Percentiles rank a stretch among this genome's conserved stretches.
phyloP scores from a whole-genome alignment of 192 early-diverging fungal genomes.

The Rhizophagus clarus region DNA sequence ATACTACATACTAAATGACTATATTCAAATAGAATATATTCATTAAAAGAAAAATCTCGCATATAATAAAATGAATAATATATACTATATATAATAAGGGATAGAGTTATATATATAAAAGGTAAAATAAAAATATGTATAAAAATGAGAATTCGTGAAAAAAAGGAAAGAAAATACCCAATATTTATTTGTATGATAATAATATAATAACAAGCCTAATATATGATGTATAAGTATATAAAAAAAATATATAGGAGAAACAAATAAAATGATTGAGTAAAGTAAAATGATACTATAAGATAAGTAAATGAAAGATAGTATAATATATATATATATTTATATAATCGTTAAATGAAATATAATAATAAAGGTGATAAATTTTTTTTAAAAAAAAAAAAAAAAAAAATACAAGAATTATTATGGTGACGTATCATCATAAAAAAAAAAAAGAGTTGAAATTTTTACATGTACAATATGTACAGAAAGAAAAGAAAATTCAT shows the following conservation, averaged over 20 bases:
- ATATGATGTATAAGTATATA: neutral
- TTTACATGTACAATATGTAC: conserved; percentile 4
- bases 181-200: neutral
- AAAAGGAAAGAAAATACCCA: too few species aligned
- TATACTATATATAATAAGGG: too few species aligned
- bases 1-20: too few species aligned
- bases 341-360: too few species aligned
- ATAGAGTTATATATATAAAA: too few species aligned
- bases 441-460: conserved; percentile 3
- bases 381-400: neutral
- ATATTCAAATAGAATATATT: too few species aligned
- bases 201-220: neutral
- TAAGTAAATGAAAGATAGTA: conserved; percentile 12
- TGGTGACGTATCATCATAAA: neutral
- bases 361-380: neutral
- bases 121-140: too few species aligned
- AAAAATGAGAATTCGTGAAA: too few species aligned
- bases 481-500: neutral
- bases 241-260: neutral
- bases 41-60: too few species aligned
- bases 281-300: neutral
- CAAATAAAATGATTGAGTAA: neutral
- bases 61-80: too few species aligned
- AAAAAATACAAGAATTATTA: conserved; percentile 1
- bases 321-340: too few species aligned